Base-by-base conservation (phyloP, 257 asterid genomes). In the Sherardia arvensis region DNA sequence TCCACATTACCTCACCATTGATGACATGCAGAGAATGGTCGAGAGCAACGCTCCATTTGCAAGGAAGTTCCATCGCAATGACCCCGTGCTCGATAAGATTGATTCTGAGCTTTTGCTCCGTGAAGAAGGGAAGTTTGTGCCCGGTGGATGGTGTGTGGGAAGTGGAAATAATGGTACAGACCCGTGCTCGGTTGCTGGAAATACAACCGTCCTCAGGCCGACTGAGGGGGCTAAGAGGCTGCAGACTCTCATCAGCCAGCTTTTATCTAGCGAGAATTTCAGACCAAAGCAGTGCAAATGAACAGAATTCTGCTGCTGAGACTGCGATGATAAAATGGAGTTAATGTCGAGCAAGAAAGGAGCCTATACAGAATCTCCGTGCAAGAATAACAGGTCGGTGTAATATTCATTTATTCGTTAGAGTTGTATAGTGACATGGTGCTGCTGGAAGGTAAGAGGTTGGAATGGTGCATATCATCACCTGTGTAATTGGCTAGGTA, bases 71-170 rank as follows among this genome's bases (percentile, higher is more conserved):
- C 95, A 79, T 66, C 87, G 54, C 14, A 84, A 86, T 4, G 95
- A 91, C 74, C 92, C 94, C 0, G 90, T 86, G 25, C 84, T 91
- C 18, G 95, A 86, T 73, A 78, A 56, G 68, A 83, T 91, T 30
- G 98, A 91, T 49, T 66, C 82, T 10, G 88, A 91, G 22, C 95
- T 91, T 53, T 66, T 91, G 53, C 74, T 80, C 38, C 78, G 94
- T 34, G 88, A 82, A 23, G 69, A 76, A 71, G 90, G 66, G 74
- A 86, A 69, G 87, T 76, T 86, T 59, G 88, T 86, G 15, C 96
- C 98, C 0, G 98, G 98, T 18, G 98, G 98, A 32, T 91, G 98
- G 98, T 91, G 98, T 43, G 61, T 70, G 3, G 98, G 95, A 26
- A 76, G 77, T 8, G 64, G 64, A 53, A 80, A 77, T 65, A 88